Percentiles rank a stretch among this genome's conserved stretches.
Evolutionary conservation across 768 basidiomycete species (phyloP).

Genomic region (Obba rivulosa): DNA sequence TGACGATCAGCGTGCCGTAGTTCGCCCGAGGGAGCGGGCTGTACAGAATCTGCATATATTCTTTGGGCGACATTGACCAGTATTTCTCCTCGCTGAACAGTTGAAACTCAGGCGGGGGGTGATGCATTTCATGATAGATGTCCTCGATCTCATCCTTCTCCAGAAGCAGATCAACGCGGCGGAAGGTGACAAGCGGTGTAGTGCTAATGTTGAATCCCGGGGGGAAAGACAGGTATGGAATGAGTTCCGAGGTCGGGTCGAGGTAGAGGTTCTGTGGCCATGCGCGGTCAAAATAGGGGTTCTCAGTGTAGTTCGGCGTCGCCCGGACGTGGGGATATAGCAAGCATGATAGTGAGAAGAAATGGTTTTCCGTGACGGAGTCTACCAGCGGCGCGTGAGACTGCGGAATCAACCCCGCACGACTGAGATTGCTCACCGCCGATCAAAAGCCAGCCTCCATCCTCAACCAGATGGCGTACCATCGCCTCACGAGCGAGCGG

Average conservation of each 20-base stretch:
- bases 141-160: slow-evolving; percentile 41
- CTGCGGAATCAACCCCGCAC: background rate
- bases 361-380: slow-evolving; percentile 68
- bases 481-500: slow-evolving; percentile 38
- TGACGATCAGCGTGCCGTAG: slow-evolving; percentile 58
- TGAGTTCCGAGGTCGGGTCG: slow-evolving; percentile 46
- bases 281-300: slow-evolving; percentile 52
- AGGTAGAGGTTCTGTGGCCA: slow-evolving; percentile 66
- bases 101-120: slow-evolving; percentile 15
- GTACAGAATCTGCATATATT: slow-evolving; percentile 47
- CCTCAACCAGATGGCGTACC: slow-evolving; percentile 53
- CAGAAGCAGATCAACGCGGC: slow-evolving; percentile 57
- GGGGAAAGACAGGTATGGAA: slow-evolving; percentile 40
- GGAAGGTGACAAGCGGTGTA: slow-evolving; percentile 63
- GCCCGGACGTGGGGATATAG: slow-evolving; percentile 64
- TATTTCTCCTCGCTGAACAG: slow-evolving; percentile 52
- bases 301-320: slow-evolving; percentile 53
- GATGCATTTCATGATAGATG: slow-evolving; percentile 23
- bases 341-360: slow-evolving; percentile 65
- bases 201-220: slow-evolving; percentile 44
- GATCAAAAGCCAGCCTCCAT: slow-evolving; percentile 66
- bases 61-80: slow-evolving; percentile 49
- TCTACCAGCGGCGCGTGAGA: slow-evolving; percentile 31
- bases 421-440: slow-evolving; percentile 40
- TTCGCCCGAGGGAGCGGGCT: slow-evolving; percentile 41